Conservation (phyloP, 2,329 filamentous ascomycete species). For the Byssothecium circinans region DNA sequence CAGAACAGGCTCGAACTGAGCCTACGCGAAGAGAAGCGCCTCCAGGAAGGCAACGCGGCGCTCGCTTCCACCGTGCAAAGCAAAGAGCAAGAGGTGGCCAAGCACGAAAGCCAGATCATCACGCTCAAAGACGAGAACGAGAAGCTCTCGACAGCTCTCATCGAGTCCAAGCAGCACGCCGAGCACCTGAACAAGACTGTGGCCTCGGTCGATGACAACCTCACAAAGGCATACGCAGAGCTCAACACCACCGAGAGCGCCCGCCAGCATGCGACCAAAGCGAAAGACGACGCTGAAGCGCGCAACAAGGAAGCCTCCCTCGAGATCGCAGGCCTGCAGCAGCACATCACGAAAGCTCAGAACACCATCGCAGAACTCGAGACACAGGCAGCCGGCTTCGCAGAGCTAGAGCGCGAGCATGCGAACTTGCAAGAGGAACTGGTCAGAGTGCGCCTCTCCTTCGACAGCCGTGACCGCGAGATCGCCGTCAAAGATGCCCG, state of each 20-base stretch:
- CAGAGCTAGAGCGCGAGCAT: conserved; percentile 4
- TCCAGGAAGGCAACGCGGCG: neutral
- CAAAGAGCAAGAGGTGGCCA: neutral
- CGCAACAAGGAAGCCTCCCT: conserved; percentile 6
- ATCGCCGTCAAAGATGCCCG: conserved; percentile 28
- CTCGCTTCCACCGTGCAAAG: neutral
- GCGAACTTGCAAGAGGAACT: conserved; percentile 14
- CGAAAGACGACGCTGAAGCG: conserved; percentile 7
- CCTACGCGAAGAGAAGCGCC: neutral
- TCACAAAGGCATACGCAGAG: conserved; percentile 13
- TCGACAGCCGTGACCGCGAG: conserved; percentile 15
- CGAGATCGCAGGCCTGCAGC: conserved; percentile 14
- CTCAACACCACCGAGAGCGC: neutral
- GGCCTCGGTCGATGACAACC: neutral
- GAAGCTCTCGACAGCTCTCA: neutral
- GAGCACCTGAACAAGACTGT: conserved; percentile 4
- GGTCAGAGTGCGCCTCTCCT: conserved; percentile 7
- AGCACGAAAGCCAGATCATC: conserved; percentile 4
- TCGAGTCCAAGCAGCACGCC: conserved; percentile 1
- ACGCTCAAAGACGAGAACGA: neutral
- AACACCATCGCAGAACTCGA: conserved; percentile 12
- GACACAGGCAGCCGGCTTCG: conserved; percentile 4
- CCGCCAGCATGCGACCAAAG: conserved; percentile 3
- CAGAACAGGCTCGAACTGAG: neutral
- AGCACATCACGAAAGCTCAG: conserved; percentile 13